phyloP scores from a whole-genome alignment of 192 early-diverging fungal species.

The Mortierella antarctica region DNA sequence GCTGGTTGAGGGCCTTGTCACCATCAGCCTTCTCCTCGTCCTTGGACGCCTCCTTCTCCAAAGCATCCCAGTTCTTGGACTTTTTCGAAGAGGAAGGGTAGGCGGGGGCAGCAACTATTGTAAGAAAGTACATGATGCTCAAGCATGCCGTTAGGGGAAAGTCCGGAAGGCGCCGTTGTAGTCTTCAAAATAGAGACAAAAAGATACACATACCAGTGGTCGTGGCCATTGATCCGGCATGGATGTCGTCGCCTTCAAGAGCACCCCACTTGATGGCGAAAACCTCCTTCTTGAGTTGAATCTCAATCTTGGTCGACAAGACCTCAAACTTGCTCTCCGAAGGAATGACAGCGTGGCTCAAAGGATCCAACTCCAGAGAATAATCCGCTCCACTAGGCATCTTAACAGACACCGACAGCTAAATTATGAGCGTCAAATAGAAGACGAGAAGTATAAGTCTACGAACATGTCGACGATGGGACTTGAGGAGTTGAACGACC shows the following conservation, averaged over 20 bases:
- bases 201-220: constrained; percentile 41
- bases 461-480: no score
- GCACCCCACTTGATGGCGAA: constrained; percentile 87
- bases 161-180: not conserved
- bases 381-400: constrained; percentile 88
- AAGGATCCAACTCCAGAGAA: constrained; percentile 90
- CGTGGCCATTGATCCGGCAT: constrained; percentile 54
- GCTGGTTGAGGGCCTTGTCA: constrained; percentile 87
- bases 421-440: no score
- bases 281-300: constrained; percentile 82
- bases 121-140: constrained; percentile 63
- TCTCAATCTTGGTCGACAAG: constrained; percentile 95
- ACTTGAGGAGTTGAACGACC: no score
- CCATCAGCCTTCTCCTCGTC: constrained; percentile 89
- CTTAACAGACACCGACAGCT: constrained; percentile 82
- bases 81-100: constrained; percentile 66
- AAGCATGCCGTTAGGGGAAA: constrained; percentile 91
- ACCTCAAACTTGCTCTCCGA: constrained; percentile 76
- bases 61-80: constrained; percentile 86
- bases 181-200: not conserved
- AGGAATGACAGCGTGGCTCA: constrained; percentile 83
- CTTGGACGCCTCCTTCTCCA: constrained; percentile 79
- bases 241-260: constrained; percentile 76
- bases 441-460: no score
- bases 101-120: constrained; percentile 10